Conservation (phyloP, 768 basidiomycete genomes). For the Boletellus sp. region DNA sequence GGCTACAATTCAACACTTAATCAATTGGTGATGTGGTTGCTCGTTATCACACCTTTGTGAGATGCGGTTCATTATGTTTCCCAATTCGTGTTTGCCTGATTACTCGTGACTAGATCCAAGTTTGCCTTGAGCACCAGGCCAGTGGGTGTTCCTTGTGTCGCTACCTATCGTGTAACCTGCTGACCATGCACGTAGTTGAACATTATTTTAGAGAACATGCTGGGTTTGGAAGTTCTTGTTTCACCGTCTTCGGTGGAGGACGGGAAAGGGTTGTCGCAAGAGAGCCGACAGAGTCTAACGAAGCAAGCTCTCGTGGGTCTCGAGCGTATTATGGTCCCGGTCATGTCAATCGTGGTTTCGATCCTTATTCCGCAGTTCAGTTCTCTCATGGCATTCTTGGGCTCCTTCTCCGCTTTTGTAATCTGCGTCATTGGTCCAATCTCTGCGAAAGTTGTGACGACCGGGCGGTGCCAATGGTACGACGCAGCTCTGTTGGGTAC, state of each 20-base stretch:
- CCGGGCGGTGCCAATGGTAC: slow-evolving; percentile 42
- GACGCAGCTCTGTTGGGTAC: slow-evolving; percentile 54
- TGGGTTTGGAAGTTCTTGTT: slow-evolving; percentile 56
- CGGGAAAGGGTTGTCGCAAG: slow-evolving; percentile 20
- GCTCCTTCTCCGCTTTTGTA: slow-evolving; percentile 79
- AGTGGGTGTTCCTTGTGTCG: slow-evolving; percentile 37
- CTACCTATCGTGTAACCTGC: background rate
- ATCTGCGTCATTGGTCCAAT: slow-evolving; percentile 78
- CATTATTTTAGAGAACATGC: slow-evolving; percentile 72
- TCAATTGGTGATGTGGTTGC: slow-evolving; percentile 75
- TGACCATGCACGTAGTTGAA: slow-evolving; percentile 52
- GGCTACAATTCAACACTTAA: slow-evolving; percentile 75
- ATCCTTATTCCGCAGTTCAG: slow-evolving; percentile 78
- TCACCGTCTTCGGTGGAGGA: slow-evolving; percentile 21
- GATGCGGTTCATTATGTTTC: slow-evolving; percentile 17
- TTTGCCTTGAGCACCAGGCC: slow-evolving; percentile 83
- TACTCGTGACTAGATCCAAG: slow-evolving; percentile 57
- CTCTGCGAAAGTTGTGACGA: slow-evolving; percentile 61
- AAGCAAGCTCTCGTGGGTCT: slow-evolving; percentile 44
- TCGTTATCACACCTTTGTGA: slow-evolving; percentile 74
- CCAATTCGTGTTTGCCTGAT: slow-evolving; percentile 14
- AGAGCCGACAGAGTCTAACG: slow-evolving; percentile 8
- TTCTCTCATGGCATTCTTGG: slow-evolving; percentile 84
- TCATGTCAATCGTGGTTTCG: slow-evolving; percentile 62
- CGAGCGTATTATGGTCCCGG: slow-evolving; percentile 57